These are phyloP conservation scores for Aegilops tauschii DNA, from an alignment of 176 grass and related monocot species.

Conservation along the genomic window DNA sequence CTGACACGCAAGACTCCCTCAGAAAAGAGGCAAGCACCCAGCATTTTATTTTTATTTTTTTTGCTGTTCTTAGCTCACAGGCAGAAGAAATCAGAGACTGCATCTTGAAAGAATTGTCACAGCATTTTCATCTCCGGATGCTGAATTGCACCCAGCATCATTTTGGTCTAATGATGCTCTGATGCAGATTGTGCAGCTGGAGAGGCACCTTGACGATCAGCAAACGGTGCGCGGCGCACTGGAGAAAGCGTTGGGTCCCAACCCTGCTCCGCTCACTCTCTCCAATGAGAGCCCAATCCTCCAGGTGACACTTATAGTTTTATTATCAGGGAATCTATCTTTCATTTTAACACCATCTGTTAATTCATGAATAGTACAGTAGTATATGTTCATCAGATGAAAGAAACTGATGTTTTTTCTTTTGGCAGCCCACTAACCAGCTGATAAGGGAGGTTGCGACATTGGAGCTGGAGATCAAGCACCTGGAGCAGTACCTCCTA, in stretches of 20 bases:
- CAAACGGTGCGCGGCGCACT: constrained; percentile 59
- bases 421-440: constrained; percentile 65
- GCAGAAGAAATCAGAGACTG: not conserved
- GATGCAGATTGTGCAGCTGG: constrained; percentile 75
- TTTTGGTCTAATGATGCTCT: not conserved
- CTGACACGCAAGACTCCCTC: constrained; percentile 46
- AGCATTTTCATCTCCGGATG: not conserved
- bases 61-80: not conserved
- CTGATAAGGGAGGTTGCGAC: constrained; percentile 90
- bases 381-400: not conserved
- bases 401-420: not conserved
- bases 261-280: constrained; percentile 33
- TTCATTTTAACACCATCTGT: constrained; percentile 3
- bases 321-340: too few relatives aligned
- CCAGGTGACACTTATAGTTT: constrained; percentile 41
- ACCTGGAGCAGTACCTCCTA: constrained; percentile 96
- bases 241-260: constrained; percentile 79
- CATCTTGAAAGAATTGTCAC: not conserved
- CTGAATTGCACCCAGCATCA: not conserved
- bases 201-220: constrained; percentile 81
- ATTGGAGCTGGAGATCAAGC: constrained; percentile 86
- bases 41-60: not conserved
- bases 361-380: too few relatives aligned
- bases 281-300: constrained; percentile 49
- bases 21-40: constrained; percentile 77